phyloP scores from a whole-genome alignment of 2,329 filamentous ascomycete genomes.

The Lasiodiplodia hormozganensis region DNA sequence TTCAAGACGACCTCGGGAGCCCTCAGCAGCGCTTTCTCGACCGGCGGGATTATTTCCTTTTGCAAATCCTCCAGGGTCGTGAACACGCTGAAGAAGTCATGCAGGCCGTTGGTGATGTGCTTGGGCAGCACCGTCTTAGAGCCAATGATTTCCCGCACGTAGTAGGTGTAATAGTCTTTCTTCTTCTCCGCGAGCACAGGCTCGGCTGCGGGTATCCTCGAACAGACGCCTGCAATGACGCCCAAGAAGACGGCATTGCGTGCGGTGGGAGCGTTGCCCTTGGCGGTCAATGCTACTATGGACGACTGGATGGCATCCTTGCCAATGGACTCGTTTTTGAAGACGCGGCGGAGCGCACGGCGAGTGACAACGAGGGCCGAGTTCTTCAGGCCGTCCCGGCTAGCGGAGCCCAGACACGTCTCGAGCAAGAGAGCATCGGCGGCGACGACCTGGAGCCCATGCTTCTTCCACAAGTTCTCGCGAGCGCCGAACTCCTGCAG shows the following conservation, averaged over 20 bases:
- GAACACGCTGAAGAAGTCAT: constrained; percentile 84
- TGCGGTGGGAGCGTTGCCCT: constrained; percentile 67
- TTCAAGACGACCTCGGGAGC: constrained; percentile 89
- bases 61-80: constrained; percentile 75
- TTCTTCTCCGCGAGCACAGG: constrained; percentile 70
- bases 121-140: constrained; percentile 74
- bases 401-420: constrained; percentile 67
- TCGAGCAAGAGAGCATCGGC: constrained; percentile 78
- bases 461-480: constrained; percentile 67
- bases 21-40: constrained; percentile 88
- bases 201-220: constrained; percentile 70
- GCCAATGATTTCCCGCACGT: constrained; percentile 81
- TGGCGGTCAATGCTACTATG: constrained; percentile 72
- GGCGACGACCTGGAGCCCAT: constrained; percentile 69
- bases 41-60: constrained; percentile 75
- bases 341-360: constrained; percentile 77
- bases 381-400: constrained; percentile 68
- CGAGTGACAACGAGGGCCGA: constrained; percentile 81
- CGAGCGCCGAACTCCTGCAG: constrained; percentile 72
- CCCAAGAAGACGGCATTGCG: constrained; percentile 82
- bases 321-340: constrained; percentile 65
- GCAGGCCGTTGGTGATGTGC: constrained; percentile 75
- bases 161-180: constrained; percentile 79
- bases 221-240: constrained; percentile 84
- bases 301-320: constrained; percentile 68